phyloP scores from a whole-genome alignment of 768 basidiomycete species.

The Cubamyces sp. region DNA sequence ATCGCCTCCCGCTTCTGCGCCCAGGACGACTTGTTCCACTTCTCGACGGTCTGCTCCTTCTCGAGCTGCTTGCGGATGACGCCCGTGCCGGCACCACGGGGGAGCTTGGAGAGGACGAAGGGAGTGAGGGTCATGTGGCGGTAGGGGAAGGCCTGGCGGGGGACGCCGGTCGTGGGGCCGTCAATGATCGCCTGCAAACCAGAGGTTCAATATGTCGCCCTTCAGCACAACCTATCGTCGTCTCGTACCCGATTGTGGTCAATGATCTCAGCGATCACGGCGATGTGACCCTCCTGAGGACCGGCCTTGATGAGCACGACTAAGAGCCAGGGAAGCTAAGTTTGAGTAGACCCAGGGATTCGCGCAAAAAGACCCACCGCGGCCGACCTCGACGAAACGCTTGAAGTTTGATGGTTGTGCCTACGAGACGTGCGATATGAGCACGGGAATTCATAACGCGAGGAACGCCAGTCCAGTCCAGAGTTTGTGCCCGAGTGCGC shows the following conservation, averaged over 20 bases:
- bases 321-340: conserved; percentile 30
- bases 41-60: conserved; percentile 79
- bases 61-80: conserved; percentile 85
- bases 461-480: neutral
- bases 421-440: conserved; percentile 7
- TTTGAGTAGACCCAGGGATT: neutral
- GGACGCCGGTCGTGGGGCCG: conserved; percentile 88
- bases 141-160: conserved; percentile 91
- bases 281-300: conserved; percentile 84
- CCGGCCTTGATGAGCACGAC: conserved; percentile 95
- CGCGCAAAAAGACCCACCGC: conserved; percentile 57
- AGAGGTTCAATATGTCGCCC: neutral
- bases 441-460: neutral
- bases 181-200: conserved; percentile 85
- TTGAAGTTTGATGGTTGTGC: conserved; percentile 76
- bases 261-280: conserved; percentile 95
- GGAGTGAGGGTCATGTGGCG: conserved; percentile 92
- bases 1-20: conserved; percentile 82
- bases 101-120: conserved; percentile 78
- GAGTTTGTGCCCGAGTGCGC: neutral
- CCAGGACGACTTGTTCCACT: conserved; percentile 91
- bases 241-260: conserved; percentile 93
- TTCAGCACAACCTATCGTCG: neutral
- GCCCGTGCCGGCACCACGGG: conserved; percentile 84
- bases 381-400: conserved; percentile 98